Evolutionary conservation across 1,139 yeast genomes (phyloP).

Genomic region (Nakaseomyces sp.): DNA sequence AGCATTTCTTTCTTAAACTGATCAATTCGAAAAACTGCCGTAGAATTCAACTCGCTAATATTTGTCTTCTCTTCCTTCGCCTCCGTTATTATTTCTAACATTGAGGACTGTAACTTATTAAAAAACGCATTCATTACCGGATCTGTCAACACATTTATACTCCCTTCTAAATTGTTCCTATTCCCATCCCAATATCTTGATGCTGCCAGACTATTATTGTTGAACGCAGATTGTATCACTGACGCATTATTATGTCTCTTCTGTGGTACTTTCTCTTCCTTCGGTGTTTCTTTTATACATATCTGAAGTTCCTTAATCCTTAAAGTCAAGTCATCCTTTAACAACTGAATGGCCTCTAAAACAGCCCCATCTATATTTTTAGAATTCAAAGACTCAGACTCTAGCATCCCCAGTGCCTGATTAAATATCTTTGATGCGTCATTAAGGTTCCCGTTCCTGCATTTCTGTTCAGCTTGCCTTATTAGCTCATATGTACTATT

Average conservation of each 20-base stretch:
- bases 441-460: slow-evolving; percentile 15
- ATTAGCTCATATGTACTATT: slow-evolving; percentile 9
- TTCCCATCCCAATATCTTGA: slow-evolving; percentile 3
- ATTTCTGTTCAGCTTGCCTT: slow-evolving; percentile 22
- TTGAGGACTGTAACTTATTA: background rate
- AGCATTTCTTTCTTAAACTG: slow-evolving; percentile 28
- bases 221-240: slow-evolving; percentile 7
- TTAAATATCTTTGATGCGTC: slow-evolving; percentile 16
- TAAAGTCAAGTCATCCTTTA: slow-evolving; percentile 17
- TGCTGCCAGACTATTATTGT: slow-evolving; percentile 9
- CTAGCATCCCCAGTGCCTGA: slow-evolving; percentile 12
- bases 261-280: slow-evolving; percentile 9
- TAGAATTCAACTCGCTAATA: slow-evolving; percentile 9
- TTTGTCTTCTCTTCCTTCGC: background rate
- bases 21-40: slow-evolving; percentile 18
- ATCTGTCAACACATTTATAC: slow-evolving; percentile 8
- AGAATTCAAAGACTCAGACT: slow-evolving; percentile 8
- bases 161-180: slow-evolving; percentile 1
- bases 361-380: slow-evolving; percentile 11
- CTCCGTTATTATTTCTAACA: slow-evolving; percentile 8
- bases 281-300: slow-evolving; percentile 9
- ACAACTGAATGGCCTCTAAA: slow-evolving; percentile 15
- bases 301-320: slow-evolving; percentile 13
- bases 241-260: slow-evolving; percentile 9
- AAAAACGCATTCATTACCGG: slow-evolving; percentile 11